These are phyloP conservation scores for Pythium pyrilobum DNA, from an alignment of 352 stramenopile genomes.

Conservation along the genomic window DNA sequence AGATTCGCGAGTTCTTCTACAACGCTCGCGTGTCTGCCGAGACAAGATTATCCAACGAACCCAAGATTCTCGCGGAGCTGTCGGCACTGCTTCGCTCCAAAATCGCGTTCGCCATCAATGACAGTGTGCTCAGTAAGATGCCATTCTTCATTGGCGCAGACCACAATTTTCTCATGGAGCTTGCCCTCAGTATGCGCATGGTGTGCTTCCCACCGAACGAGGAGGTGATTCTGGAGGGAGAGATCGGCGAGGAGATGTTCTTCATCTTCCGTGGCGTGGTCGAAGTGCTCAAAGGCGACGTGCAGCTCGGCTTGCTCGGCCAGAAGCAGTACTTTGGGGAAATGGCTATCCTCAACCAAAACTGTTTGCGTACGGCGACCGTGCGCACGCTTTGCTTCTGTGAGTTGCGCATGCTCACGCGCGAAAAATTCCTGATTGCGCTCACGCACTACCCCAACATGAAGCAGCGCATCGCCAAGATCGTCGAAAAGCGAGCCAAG, in stretches of 20 bases:
- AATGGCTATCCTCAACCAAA: conserved; percentile 77
- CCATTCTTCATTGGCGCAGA: conserved; percentile 73
- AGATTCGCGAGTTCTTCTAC: conserved; percentile 83
- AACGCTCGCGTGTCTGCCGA: conserved; percentile 70
- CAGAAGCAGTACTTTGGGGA: conserved; percentile 85
- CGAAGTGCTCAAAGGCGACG: conserved; percentile 51
- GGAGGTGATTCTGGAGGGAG: conserved; percentile 74
- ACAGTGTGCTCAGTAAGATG: conserved; percentile 78
- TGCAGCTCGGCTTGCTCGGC: conserved; percentile 60
- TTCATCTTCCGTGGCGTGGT: conserved; percentile 81
- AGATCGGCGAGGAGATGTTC: conserved; percentile 84
- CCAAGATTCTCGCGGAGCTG: conserved; percentile 63
- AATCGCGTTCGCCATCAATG: conserved; percentile 77
- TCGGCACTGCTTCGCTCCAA: conserved; percentile 72
- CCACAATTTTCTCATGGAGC: conserved; percentile 80
- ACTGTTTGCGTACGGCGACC: conserved; percentile 62
- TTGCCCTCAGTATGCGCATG: conserved; percentile 80
- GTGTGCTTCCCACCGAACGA: conserved; percentile 73
- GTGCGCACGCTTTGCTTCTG: conserved; percentile 78
- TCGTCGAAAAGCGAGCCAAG: conserved; percentile 60
- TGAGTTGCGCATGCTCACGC: conserved; percentile 73
- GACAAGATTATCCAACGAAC: conserved; percentile 64
- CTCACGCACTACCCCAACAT: conserved; percentile 69
- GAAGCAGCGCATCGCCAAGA: conserved; percentile 71
- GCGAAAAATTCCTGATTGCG: conserved; percentile 73